Evolutionary conservation across 2,329 filamentous ascomycete species (phyloP), one percentile per base, ranked within the genome.

Genomic region (Monosporascus sp.): DNA sequence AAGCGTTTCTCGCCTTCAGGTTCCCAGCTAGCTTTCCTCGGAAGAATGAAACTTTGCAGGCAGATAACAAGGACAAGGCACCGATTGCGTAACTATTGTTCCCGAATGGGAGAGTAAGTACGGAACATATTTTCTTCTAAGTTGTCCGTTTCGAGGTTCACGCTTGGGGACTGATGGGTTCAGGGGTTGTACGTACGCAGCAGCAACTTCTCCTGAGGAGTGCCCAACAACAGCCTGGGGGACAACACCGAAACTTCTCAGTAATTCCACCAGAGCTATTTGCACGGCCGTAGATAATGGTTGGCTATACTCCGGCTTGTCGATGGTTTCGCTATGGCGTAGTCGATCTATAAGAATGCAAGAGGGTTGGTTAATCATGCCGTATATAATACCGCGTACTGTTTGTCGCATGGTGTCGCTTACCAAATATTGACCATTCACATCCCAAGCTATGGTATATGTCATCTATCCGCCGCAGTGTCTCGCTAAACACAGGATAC

Each of bases 151-250:
- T 51, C 24, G 51, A 53, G 45, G 41, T 55, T 35, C 45, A 47
- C 3, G 22, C 22, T 22, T 22, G 22, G 22, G 22, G 22, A 22
- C 22, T 22, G 22, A 22, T 22, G 22, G 22, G 22, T 22, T 22
- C 22, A 22, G 22, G 46, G 39, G 8, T 50, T 47, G 25, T 37
- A 51, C 57, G 48, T 67, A 72, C 18, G 68, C 70, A 2, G 70
- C 70, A 0, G 70, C 70, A 37, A 72, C 70, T 39, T 73, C 71
- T 6, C 70, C 70, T 0, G 63, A 67, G 0, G 70, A 72, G 48
- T 72, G 69, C 1, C 70, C 68, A 1, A 69, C 52, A 0, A 71
- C 67, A 0, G 63, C 64, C 0, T 51, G 52, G 0, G 68, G 66
- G 2, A 50, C 39, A 5, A 71, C 45, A 3, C 57, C 61, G 37